A percentile compares a stretch with the other conserved stretches of the same genome.
Conservation (phyloP, 73 alveolate genomes). For the Paramecium bursaria region DNA sequence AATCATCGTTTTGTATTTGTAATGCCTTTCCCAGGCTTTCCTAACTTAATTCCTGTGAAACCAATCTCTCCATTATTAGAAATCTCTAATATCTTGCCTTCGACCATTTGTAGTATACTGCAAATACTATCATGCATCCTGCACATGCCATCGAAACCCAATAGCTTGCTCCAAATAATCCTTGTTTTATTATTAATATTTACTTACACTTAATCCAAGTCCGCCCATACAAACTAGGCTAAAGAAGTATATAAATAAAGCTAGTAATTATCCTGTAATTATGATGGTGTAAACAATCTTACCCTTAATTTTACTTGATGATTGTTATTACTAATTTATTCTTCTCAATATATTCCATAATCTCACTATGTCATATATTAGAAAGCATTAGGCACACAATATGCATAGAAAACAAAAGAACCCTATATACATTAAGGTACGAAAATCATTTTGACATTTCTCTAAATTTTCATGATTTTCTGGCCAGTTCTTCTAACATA, state of each 20-base stretch:
- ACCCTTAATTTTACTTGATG: too few species aligned
- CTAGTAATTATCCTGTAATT: too few species aligned
- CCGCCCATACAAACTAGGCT: too few species aligned
- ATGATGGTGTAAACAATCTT: too few species aligned
- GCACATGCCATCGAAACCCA: background rate
- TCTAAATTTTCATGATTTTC: background rate
- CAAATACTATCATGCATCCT: background rate
- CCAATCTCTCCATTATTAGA: background rate
- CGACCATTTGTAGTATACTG: background rate
- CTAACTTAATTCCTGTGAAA: background rate
- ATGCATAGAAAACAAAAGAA: constrained; percentile 32
- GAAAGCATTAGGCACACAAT: background rate
- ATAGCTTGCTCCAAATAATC: background rate
- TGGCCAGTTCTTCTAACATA: background rate
- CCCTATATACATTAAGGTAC: background rate
- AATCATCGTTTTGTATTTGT: too few species aligned
- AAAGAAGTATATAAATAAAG: too few species aligned
- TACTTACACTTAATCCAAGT: too few species aligned
- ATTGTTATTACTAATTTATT: too few species aligned
- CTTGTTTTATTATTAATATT: too few species aligned
- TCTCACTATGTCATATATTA: background rate
- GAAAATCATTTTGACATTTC: background rate
- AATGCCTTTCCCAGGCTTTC: background rate
- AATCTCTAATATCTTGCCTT: background rate
- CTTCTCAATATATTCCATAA: too few species aligned